Evolutionary conservation across 129 eudicot genomes (phyloP), one percentile per base, ranked within the genome.

Genomic region (Pseudognaphalium luteoalbum): DNA sequence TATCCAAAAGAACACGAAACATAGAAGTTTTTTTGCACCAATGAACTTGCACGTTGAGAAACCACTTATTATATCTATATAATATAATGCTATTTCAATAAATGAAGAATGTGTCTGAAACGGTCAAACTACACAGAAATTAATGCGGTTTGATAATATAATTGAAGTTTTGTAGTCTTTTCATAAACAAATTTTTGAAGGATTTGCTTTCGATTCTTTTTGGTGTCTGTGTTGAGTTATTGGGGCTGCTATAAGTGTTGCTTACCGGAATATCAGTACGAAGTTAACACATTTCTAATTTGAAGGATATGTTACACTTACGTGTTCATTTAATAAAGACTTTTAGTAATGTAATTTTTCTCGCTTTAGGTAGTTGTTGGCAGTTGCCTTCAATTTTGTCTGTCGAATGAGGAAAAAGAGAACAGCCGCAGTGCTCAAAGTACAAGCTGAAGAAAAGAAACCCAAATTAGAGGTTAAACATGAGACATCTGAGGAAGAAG

Each of bases 381-480:
- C 37, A 54, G 47, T 12, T 44, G 52, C 52, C 17, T 44, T 66
- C 32, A 34, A 64, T 79, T 41, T 51, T 51, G 74, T 71, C 52
- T 61, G 78, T 70, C 16, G 25, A 39, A 81, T 80, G 84, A 81
- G 60, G 87, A 80, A 76, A 79, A 84, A 84, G 72, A 76, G 85
- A 76, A 25, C 83, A 59, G 75, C 79, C 68, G 7, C 80, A 8
- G 39, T 79, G 33, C 69, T 69, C 29, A 73, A 80, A 58, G 65
- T 68, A 58, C 68, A 73, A 80, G 70, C 63, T n/a, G 79, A 80
- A 66, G 83, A 80, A 73, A 80, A 80, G 64, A 80, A 80, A 42
- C 79, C 75, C 52, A 80, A 80, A 62, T 41, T 80, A 39, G 69
- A 68, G 39, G 75, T 47, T 39, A 80, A 80, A 70, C 79, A 80